Evolutionary conservation across 768 basidiomycete genomes (phyloP).

Genomic region (Suillus occidentalis): DNA sequence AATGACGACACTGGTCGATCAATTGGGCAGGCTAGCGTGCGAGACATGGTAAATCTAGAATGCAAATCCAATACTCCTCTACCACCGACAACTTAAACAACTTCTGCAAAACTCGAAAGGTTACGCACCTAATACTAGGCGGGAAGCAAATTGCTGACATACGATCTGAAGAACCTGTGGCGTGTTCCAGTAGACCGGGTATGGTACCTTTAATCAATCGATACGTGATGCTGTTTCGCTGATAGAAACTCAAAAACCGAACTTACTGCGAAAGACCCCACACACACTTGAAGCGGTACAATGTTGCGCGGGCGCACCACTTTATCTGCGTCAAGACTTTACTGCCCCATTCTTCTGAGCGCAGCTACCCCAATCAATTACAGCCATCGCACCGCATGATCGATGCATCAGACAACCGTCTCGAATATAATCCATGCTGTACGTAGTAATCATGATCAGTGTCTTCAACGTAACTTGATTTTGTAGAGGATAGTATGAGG

Average conservation of each 20-base stretch:
- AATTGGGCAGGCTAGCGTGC: background rate
- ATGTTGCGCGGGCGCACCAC: background rate
- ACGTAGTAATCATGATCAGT: background rate
- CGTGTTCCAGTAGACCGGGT: background rate
- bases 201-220: background rate
- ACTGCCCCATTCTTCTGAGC: background rate
- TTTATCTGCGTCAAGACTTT: background rate
- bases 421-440: background rate
- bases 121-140: background rate
- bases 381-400: background rate
- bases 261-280: background rate
- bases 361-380: background rate
- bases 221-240: background rate
- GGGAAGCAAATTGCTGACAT: background rate
- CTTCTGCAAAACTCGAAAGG: background rate
- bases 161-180: background rate
- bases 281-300: background rate
- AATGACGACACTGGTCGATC: background rate
- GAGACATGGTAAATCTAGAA: background rate
- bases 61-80: conserved; percentile 1
- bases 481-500: conserved; percentile 4
- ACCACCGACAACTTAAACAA: background rate
- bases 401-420: background rate
- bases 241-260: background rate
- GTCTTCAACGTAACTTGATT: conserved; percentile 1